Conservation (phyloP, 2,329 filamentous ascomycete genomes). For the Camillea tinctor region DNA sequence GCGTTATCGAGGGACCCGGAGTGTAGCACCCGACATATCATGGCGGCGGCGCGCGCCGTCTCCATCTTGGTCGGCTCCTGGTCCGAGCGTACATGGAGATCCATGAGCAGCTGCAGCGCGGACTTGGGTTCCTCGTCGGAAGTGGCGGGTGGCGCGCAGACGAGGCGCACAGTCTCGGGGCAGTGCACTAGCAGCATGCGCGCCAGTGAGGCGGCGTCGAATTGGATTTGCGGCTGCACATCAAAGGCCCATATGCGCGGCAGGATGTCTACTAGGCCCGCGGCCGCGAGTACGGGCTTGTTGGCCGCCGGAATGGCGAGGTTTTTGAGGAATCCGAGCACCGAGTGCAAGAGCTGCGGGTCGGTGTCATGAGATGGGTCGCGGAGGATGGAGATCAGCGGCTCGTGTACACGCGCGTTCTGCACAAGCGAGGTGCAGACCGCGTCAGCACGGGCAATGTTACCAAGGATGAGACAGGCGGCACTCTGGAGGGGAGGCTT, state of each 20-base stretch:
- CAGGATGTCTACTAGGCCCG: slow-evolving; percentile 20
- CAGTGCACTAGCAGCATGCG: slow-evolving; percentile 56
- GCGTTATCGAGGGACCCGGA: slow-evolving; percentile 29
- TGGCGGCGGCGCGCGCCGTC: slow-evolving; percentile 52
- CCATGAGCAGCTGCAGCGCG: slow-evolving; percentile 38
- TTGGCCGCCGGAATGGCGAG: slow-evolving; percentile 58
- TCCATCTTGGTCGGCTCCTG: slow-evolving; percentile 59
- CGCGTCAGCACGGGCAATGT: slow-evolving; percentile 59
- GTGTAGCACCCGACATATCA: slow-evolving; percentile 56
- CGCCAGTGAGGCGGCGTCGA: slow-evolving; percentile 56
- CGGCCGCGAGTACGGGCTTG: slow-evolving; percentile 54
- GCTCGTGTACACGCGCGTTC: slow-evolving; percentile 40
- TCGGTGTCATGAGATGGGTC: slow-evolving; percentile 37
- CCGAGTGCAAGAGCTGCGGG: slow-evolving; percentile 55
- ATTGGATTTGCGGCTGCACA: slow-evolving; percentile 56
- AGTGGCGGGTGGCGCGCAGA: slow-evolving; percentile 43
- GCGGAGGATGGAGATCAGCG: slow-evolving; percentile 46
- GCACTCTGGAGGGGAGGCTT: slow-evolving; percentile 51
- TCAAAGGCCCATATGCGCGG: slow-evolving; percentile 56
- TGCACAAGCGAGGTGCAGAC: slow-evolving; percentile 51
- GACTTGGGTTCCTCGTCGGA: slow-evolving; percentile 26
- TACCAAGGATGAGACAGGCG: slow-evolving; percentile 61
- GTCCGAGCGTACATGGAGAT: slow-evolving; percentile 43
- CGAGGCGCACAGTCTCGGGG: slow-evolving; percentile 47
- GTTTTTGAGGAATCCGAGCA: slow-evolving; percentile 63